Evolutionary conservation across 305 asterid species (phyloP), one percentile per base, ranked within the genome.

Genomic region (Fraxinus baroniana): DNA sequence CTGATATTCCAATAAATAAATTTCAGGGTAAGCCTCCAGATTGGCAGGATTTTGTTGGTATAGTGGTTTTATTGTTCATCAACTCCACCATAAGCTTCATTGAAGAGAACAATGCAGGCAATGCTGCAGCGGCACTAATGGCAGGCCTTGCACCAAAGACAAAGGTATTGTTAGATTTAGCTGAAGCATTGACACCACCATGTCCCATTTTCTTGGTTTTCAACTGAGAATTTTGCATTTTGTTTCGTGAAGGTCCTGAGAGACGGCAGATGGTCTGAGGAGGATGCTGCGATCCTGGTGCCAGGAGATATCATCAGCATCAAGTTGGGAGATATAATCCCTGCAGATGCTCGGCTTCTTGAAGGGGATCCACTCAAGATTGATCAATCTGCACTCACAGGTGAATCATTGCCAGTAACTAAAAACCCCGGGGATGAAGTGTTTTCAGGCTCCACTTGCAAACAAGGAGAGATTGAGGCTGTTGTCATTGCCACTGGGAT

Each of bases 401-500:
- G 98, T 3, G 98, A 95, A 78, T 95, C 99, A 0, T 83, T 95
- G 86, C 99, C 98, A 0, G 98, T 93, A 49, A 93, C 98, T 2
- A 95, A 90, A 89, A 15, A 82, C 52, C 91, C 99, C 0, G 93
- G 94, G 15, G 90, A 86, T 2, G 95, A 84, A 77, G 96, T 95
- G 4, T 95, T 83, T 76, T 95, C 99, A 0, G 99, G 99, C 5
- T 95, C 99, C 60, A 95, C 99, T 10, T 94, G 99, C 87, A 95
- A 95, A 52, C 99, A 95, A 72, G 99, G 99, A 7, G 99, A 95
- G 74, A 92, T 95, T 7, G 99, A 95, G 87, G 99, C 97, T 2
- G 87, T 95, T 9, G 97, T 94, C 1, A 95, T 95, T 9, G 99
- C 99, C 76, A 95, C 99, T 15, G 99, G 99, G 2, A 92, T 95